phyloP scores from a whole-genome alignment of 148 eudicot genomes.

The Fagopyrum esculentum region DNA sequence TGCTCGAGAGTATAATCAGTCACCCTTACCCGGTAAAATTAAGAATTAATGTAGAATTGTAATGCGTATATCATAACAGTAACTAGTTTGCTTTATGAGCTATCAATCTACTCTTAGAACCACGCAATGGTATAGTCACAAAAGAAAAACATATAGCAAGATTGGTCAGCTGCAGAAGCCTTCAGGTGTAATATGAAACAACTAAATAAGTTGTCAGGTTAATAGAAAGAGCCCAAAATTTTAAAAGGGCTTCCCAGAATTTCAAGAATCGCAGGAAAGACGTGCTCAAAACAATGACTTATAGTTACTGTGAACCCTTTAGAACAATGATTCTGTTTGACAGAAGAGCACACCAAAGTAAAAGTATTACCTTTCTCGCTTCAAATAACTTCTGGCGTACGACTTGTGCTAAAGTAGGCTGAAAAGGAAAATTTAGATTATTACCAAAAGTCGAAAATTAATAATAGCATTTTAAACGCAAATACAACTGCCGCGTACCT shows the following conservation, averaged over 20 bases:
- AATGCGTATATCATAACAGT: background rate
- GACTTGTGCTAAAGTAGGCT: slow-evolving; percentile 86
- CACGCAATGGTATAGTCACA: background rate
- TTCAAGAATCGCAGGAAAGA: background rate
- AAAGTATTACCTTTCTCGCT: slow-evolving; percentile 74
- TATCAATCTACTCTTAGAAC: background rate
- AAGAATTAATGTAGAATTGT: background rate
- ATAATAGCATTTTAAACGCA: background rate
- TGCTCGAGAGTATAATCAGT: background rate
- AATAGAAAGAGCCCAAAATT: background rate
- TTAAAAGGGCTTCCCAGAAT: background rate
- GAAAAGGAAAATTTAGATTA: slow-evolving; percentile 20
- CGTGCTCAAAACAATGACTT: background rate
- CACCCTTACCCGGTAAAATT: background rate
- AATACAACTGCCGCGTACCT: slow-evolving; percentile 26
- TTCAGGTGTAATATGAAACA: background rate
- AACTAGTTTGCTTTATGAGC: too few species aligned
- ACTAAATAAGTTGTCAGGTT: background rate
- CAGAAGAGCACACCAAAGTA: slow-evolving; percentile 8
- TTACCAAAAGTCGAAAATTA: background rate
- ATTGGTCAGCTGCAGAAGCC: background rate
- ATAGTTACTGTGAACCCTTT: background rate
- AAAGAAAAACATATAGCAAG: background rate
- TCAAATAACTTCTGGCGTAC: slow-evolving; percentile 90
- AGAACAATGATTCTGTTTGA: background rate